A percentile compares a stretch with the other conserved stretches of the same genome.
These are phyloP conservation scores for Hypomyces perniciosus DNA, from an alignment of 2,329 filamentous ascomycete genomes.

Conservation along the genomic window DNA sequence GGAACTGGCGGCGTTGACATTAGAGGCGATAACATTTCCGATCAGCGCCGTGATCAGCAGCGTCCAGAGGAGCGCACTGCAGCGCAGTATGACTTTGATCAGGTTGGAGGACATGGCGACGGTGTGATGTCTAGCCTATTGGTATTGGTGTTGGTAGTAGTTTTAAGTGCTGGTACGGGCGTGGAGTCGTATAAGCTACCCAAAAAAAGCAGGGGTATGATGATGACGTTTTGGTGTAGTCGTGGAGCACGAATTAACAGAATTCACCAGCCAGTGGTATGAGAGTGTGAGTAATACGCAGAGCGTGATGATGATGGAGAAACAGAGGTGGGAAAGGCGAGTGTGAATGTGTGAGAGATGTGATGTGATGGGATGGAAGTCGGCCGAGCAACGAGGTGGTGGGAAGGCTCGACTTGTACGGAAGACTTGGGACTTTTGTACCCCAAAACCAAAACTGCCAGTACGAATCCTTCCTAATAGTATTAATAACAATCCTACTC, in stretches of 20 bases:
- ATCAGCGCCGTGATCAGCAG: conserved; percentile 50
- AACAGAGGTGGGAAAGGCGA: background rate
- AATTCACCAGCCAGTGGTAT: no score
- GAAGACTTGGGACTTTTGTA: no score
- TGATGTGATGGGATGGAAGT: conserved; percentile 3
- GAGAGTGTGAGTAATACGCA: background rate
- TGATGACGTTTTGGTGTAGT: no score
- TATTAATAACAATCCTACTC: background rate
- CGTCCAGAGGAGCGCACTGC: conserved; percentile 45
- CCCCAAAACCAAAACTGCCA: background rate
- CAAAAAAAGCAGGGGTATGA: no score
- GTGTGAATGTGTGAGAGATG: background rate
- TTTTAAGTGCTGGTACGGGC: background rate
- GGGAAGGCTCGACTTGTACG: background rate
- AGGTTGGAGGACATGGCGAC: conserved; percentile 26
- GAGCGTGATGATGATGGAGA: background rate
- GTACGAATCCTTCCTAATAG: background rate
- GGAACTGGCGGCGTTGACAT: conserved; percentile 36
- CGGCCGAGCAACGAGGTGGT: conserved; percentile 8
- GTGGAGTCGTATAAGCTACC: no score
- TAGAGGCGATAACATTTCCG: conserved; percentile 51
- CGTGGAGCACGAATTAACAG: no score
- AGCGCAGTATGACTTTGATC: conserved; percentile 42
- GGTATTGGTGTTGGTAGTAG: background rate
- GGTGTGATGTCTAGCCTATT: background rate